Conservation (phyloP, 2,329 filamentous ascomycete genomes). For the Pestalotiopsis sp. region DNA sequence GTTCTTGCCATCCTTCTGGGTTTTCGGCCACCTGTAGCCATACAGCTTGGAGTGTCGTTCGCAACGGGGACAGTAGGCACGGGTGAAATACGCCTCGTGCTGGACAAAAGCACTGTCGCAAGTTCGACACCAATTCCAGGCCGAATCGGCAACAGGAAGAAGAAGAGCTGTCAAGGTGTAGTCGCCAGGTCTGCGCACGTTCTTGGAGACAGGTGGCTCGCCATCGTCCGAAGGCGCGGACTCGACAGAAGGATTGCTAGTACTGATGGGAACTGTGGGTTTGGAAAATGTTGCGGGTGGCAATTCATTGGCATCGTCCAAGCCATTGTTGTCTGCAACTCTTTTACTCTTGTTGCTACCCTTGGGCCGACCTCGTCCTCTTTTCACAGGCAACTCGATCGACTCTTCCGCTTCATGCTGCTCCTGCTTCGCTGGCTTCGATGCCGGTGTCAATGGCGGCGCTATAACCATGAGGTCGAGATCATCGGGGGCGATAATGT, state of each 20-base stretch:
- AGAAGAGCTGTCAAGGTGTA: slow-evolving; percentile 81
- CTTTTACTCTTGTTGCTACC: slow-evolving; percentile 4
- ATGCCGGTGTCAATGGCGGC: slow-evolving; percentile 16
- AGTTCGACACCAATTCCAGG: slow-evolving; percentile 87
- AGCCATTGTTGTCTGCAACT: background rate
- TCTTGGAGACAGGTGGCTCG: background rate
- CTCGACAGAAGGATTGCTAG: background rate
- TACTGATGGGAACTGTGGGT: background rate
- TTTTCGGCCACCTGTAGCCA: slow-evolving; percentile 95
- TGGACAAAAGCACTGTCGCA: slow-evolving; percentile 86
- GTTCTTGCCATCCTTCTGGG: slow-evolving; percentile 73
- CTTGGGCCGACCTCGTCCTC: slow-evolving; percentile 14
- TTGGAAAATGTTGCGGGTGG: background rate
- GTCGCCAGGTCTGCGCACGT: slow-evolving; percentile 66
- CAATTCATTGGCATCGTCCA: background rate
- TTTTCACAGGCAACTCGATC: slow-evolving; percentile 6
- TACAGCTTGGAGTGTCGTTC: slow-evolving; percentile 96
- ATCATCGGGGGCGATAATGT: background rate
- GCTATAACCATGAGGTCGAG: slow-evolving; percentile 16
- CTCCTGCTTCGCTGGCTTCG: slow-evolving; percentile 9
- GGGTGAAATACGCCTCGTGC: slow-evolving; percentile 83
- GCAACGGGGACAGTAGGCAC: slow-evolving; percentile 85
- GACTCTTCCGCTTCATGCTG: background rate
- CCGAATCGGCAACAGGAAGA: slow-evolving; percentile 73
- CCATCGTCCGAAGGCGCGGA: background rate